A percentile compares a stretch with the other conserved stretches of the same genome.
These are phyloP conservation scores for Vitis vinifera DNA, from an alignment of 164 flowering plant genomes.

Conservation along the genomic window ASM3070453v1 NC_081809.1:20150501-20151000, in stretches of 20 bases:
- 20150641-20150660: background rate
- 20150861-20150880: too few species aligned
- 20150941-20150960: too few species aligned
- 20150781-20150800: slow-evolving; percentile 42
- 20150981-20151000: too few species aligned
- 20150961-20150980: too few species aligned
- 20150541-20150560: too few species aligned
- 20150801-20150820: slow-evolving; percentile 25
- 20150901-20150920: too few species aligned
- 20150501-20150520: too few species aligned
- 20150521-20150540: too few species aligned
- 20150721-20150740: slow-evolving; percentile 45
- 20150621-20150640: background rate
- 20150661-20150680: background rate
- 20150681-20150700: slow-evolving; percentile 11
- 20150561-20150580: too few species aligned
- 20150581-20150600: background rate
- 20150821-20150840: background rate
- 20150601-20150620: background rate
- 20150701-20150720: slow-evolving; percentile 49
- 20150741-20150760: slow-evolving; percentile 35
- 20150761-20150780: slow-evolving; percentile 42
- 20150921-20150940: too few species aligned
- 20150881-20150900: too few species aligned
- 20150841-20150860: background rate